Evolutionary conservation across 345 rosid species (phyloP).

Genomic region (Lepidium didymum): DNA sequence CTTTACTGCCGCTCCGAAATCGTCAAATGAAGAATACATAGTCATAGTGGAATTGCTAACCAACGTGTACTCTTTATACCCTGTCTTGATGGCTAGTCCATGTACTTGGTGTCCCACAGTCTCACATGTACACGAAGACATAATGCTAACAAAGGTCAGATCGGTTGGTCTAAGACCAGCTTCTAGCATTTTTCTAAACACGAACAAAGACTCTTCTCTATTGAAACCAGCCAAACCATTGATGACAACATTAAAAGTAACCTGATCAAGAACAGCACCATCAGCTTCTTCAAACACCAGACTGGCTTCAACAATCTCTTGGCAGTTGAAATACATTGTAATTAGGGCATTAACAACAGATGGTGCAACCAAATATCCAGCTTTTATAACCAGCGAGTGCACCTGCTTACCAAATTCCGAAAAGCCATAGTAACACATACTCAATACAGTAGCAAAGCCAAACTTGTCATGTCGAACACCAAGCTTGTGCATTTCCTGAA

Average conservation of each 20-base stretch:
- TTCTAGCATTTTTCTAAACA: slow-evolving; percentile 46
- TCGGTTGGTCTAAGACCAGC: slow-evolving; percentile 48
- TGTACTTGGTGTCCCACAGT: slow-evolving; percentile 40
- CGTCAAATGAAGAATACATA: slow-evolving; percentile 49
- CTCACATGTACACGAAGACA: slow-evolving; percentile 41
- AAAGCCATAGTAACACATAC: slow-evolving; percentile 37
- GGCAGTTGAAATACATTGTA: slow-evolving; percentile 56
- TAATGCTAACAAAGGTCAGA: slow-evolving; percentile 47
- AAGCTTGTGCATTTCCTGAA: slow-evolving; percentile 46
- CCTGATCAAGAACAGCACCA: slow-evolving; percentile 34
- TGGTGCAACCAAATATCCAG: slow-evolving; percentile 37
- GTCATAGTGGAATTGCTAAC: slow-evolving; percentile 54
- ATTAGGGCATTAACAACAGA: slow-evolving; percentile 61
- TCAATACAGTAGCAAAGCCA: slow-evolving; percentile 59
- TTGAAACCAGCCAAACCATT: slow-evolving; percentile 46
- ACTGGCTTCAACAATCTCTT: slow-evolving; percentile 30
- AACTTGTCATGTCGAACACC: slow-evolving; percentile 57
- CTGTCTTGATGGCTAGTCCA: slow-evolving; percentile 46
- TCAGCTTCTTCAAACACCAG: slow-evolving; percentile 46
- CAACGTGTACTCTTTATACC: slow-evolving; percentile 44
- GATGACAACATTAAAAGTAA: slow-evolving; percentile 66
- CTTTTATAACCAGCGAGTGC: slow-evolving; percentile 51
- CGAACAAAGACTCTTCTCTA: slow-evolving; percentile 35
- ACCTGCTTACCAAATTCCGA: slow-evolving; percentile 54
- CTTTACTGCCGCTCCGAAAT: slow-evolving; percentile 29